Conservation (phyloP, 1,284 basidiomycete species). For the Volvariella volvacea region DNA sequence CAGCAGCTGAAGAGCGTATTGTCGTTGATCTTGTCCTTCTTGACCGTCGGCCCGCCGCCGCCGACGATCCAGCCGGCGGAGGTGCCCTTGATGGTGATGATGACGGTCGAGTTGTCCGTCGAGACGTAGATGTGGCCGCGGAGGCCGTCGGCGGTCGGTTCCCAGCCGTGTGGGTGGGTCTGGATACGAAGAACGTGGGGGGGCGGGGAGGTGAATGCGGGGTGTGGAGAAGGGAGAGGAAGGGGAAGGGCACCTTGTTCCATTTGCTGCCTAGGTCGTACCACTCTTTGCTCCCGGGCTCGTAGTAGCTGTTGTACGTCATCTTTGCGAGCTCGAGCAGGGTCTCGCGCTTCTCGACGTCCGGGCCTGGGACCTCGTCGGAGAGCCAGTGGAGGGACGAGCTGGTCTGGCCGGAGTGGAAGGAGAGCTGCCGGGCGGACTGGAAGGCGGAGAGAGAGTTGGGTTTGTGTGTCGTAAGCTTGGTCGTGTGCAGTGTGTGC, state of each 20-base stretch:
- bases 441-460: slow-evolving; percentile 1
- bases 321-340: slow-evolving; percentile 74
- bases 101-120: slow-evolving; percentile 77
- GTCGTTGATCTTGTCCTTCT: slow-evolving; percentile 81
- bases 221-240: no score
- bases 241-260: slow-evolving; percentile 15
- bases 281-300: slow-evolving; percentile 47
- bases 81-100: slow-evolving; percentile 91
- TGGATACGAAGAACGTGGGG: slow-evolving; percentile 15
- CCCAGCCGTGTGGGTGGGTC: slow-evolving; percentile 84
- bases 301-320: slow-evolving; percentile 71
- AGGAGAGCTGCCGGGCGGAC: slow-evolving; percentile 2
- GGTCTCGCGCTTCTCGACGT: slow-evolving; percentile 60
- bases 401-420: background rate
- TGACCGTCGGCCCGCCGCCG: slow-evolving; percentile 63
- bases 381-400: slow-evolving; percentile 4
- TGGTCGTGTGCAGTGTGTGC: background rate
- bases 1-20: slow-evolving; percentile 90
- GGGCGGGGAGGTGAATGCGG: background rate
- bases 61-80: slow-evolving; percentile 71
- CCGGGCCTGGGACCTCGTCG: slow-evolving; percentile 37
- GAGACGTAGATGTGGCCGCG: slow-evolving; percentile 85
- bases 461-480: slow-evolving; percentile 2
- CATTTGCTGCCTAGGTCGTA: slow-evolving; percentile 37
- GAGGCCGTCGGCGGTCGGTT: slow-evolving; percentile 77